phyloP scores from a whole-genome alignment of 1,284 basidiomycete genomes.

The Erythrobasidium hasegawianum region DNA sequence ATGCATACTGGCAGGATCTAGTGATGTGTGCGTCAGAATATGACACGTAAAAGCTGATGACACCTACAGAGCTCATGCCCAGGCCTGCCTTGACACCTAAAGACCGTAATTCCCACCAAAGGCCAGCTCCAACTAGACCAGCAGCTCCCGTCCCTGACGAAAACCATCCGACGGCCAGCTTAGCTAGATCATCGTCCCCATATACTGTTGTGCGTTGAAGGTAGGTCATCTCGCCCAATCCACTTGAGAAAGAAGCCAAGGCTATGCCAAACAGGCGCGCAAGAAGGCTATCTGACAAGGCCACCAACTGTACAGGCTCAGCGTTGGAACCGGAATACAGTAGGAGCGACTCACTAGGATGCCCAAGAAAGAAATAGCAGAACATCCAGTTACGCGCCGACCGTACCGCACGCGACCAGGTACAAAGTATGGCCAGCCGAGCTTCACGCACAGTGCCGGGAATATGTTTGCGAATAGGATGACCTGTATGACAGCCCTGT shows the following conservation, averaged over 20 bases:
- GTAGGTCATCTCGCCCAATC: constrained; percentile 90
- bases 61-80: constrained; percentile 56
- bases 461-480: constrained; percentile 49
- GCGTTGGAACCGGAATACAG: neutral
- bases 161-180: constrained; percentile 45
- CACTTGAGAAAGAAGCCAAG: constrained; percentile 86
- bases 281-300: constrained; percentile 63
- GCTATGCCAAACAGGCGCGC: constrained; percentile 80
- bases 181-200: constrained; percentile 36
- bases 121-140: constrained; percentile 81
- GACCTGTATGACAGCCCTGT: constrained; percentile 50
- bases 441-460: constrained; percentile 62
- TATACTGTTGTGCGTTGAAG: constrained; percentile 76
- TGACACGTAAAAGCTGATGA: constrained; percentile 46
- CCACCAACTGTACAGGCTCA: constrained; percentile 64
- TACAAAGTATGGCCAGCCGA: constrained; percentile 82
- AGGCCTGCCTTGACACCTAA: constrained; percentile 80
- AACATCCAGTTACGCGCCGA: constrained; percentile 68
- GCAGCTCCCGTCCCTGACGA: constrained; percentile 83
- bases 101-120: constrained; percentile 90
- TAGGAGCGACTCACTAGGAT: constrained; percentile 61
- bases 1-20: constrained; percentile 72
- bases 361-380: constrained; percentile 63
- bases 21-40: neutral
- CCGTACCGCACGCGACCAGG: constrained; percentile 71